phyloP scores from a whole-genome alignment of 371 early-diverging fungal genomes.

The Mortierella sp. region DNA sequence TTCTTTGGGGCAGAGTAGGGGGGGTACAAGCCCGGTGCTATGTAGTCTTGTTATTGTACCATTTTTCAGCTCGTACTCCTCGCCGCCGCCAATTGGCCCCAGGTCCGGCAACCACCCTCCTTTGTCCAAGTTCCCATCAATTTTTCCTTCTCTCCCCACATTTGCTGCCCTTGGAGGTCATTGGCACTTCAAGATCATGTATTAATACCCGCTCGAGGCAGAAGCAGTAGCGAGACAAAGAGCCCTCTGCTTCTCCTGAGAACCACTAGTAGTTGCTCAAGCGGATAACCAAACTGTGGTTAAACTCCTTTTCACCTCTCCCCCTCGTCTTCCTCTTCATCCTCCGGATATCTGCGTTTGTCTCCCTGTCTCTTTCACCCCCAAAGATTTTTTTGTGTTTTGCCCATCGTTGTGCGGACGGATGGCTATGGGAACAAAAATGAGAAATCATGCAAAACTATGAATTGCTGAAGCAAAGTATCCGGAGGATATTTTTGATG shows the following conservation, averaged over 20 bases:
- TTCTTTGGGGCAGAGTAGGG: neutral
- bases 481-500: neutral
- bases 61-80: neutral
- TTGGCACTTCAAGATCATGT: neutral
- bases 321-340: too few relatives aligned
- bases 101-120: neutral
- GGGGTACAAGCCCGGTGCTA: neutral
- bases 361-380: neutral
- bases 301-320: too few relatives aligned
- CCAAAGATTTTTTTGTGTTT: neutral
- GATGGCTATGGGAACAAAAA: conserved; percentile 3
- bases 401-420: neutral
- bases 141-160: neutral
- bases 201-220: neutral
- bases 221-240: neutral
- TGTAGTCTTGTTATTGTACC: neutral
- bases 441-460: conserved; percentile 5
- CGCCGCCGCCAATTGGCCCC: neutral
- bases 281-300: too few relatives aligned
- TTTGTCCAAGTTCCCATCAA: neutral
- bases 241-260: neutral
- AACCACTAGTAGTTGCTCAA: too few relatives aligned
- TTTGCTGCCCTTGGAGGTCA: too few relatives aligned
- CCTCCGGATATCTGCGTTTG: neutral
- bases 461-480: neutral